Evolutionary conservation across 805 yeast species (phyloP), one percentile per base, ranked within the genome.

Genomic region (Candida maesae): DNA sequence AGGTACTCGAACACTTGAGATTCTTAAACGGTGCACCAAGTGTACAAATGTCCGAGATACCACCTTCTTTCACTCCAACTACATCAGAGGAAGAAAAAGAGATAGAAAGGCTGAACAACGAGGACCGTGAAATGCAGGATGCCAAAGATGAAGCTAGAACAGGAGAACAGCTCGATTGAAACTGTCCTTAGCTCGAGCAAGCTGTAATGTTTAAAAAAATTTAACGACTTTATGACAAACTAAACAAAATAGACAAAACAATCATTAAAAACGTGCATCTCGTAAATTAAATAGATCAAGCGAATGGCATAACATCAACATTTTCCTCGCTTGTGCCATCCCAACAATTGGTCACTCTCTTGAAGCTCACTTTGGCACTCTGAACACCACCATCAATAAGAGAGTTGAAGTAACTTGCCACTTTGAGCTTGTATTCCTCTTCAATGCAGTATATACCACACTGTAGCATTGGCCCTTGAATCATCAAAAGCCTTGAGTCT

Each of bases 1-100:
- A 84, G 47, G 75, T 88, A 20, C 61, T 90, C 53, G 96, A 91
- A 63, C 88, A 85, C 58, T 67, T 91, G 35, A 64, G 97, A 50
- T 83, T 71, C 55, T 63, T 91, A 42, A 86, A 85, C 53, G 90
- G 90, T 37, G 98, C 98, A 0, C 99, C 99, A 11, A 82, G 95
- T 51, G 98, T 93, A 8, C 84, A 86, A 50, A 88, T 90, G 95
- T 81, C 74, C 46, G 91, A 86, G 47, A 77, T 87, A 7, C 97
- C 97, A 3, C 96, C 96, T 1, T 71, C 67, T 38, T 57, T 57
- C 27, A 51, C 39, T 17, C 56, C 53, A 28, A 29, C 56, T 16
- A 48, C 54, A 2, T 42, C 50, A 36, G 64, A 66, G 18, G 89
- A 83, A 53, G 58, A 62, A 40, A 59, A 42, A 10, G 59, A 67